Conservation (phyloP, 1,139 yeast genomes). For the Taphrina deformans region DNA sequence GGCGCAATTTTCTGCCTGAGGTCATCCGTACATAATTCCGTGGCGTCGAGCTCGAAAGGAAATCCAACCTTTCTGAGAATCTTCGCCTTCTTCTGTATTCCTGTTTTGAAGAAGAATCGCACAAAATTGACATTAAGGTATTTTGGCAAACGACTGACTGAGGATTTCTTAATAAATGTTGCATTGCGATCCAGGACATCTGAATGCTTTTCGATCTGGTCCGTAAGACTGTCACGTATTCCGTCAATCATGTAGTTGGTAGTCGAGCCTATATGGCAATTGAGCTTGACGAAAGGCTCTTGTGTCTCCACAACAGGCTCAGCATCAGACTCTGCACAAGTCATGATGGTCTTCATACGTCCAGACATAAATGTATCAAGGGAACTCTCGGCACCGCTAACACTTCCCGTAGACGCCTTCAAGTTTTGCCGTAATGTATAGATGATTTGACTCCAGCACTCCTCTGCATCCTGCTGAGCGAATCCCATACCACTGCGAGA, state of each 20-base stretch:
- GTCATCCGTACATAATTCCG: conserved; percentile 78
- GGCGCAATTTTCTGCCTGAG: conserved; percentile 66
- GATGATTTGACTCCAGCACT: conserved; percentile 80
- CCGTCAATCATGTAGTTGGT: conserved; percentile 93
- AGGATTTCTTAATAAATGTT: conserved; percentile 65
- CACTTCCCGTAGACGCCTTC: conserved; percentile 24
- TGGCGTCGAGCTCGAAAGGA: conserved; percentile 86
- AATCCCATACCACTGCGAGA: conserved; percentile 63
- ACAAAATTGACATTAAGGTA: conserved; percentile 88
- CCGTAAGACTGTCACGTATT: conserved; percentile 68
- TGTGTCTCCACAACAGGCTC: conserved; percentile 54
- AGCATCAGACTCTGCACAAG: conserved; percentile 54
- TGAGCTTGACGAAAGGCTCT: conserved; percentile 68
- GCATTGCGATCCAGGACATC: conserved; percentile 70
- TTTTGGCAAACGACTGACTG: conserved; percentile 78
- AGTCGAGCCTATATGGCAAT: conserved; percentile 81
- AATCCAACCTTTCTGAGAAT: conserved; percentile 90
- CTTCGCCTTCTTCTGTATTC: conserved; percentile 85
- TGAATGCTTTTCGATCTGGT: conserved; percentile 73
- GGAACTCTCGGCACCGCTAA: conserved; percentile 40
- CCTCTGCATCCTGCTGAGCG: conserved; percentile 98
- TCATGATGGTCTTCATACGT: conserved; percentile 61
- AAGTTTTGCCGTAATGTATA: conserved; percentile 40
- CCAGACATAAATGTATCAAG: conserved; percentile 64
- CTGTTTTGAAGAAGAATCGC: conserved; percentile 93